Percentiles rank a stretch among this genome's conserved stretches.
phyloP scores from a whole-genome alignment of 495 filamentous ascomycete genomes.

The Penicillium verhagenii region DNA sequence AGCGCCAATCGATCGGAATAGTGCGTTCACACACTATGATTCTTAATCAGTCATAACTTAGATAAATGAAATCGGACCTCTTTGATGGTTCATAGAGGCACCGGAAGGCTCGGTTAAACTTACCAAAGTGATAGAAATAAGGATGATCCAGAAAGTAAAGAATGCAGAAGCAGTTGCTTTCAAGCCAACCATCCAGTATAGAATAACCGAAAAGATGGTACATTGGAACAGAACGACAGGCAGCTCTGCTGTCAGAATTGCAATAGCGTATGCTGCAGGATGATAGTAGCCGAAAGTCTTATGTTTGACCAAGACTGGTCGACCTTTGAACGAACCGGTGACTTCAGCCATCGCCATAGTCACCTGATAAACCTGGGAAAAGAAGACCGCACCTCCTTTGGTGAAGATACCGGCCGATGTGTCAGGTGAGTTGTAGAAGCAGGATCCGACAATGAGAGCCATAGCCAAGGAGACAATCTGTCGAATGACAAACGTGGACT shows the following conservation, averaged over 20 bases:
- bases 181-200: slow-evolving; percentile 70
- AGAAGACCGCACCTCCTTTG: slow-evolving; percentile 60
- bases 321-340: slow-evolving; percentile 63
- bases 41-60: slow-evolving; percentile 1
- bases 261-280: slow-evolving; percentile 68
- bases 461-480: slow-evolving; percentile 39
- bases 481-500: slow-evolving; percentile 58
- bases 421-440: slow-evolving; percentile 37
- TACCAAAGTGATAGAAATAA: slow-evolving; percentile 36
- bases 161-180: slow-evolving; percentile 47
- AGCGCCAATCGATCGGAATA: slow-evolving; percentile 51
- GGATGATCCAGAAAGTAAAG: slow-evolving; percentile 50
- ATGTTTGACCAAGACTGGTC: slow-evolving; percentile 72
- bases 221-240: slow-evolving; percentile 63
- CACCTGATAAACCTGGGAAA: slow-evolving; percentile 69
- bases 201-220: slow-evolving; percentile 61
- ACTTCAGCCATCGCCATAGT: slow-evolving; percentile 70
- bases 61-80: not conserved
- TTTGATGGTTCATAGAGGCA: not conserved
- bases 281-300: slow-evolving; percentile 71
- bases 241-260: slow-evolving; percentile 65
- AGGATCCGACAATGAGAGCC: slow-evolving; percentile 40
- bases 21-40: slow-evolving; percentile 41
- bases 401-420: slow-evolving; percentile 45
- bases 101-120: not conserved